Conservation (phyloP, 1,284 basidiomycete species). For the Phellinidium pouzarii region DNA sequence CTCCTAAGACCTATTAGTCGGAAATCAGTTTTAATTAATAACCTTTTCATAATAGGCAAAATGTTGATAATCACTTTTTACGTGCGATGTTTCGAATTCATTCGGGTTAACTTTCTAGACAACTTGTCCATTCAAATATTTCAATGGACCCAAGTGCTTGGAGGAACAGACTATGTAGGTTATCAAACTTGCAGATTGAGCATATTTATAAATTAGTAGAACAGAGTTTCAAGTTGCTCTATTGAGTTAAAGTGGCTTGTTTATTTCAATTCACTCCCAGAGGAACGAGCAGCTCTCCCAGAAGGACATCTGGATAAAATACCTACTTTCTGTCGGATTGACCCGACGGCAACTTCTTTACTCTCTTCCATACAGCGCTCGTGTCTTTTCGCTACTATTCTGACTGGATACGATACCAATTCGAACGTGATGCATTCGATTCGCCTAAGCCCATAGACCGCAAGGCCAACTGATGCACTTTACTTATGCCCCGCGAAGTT, state of each 20-base stretch:
- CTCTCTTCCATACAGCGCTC: neutral
- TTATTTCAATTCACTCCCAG: neutral
- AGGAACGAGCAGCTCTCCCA: neutral
- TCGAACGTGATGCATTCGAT: neutral
- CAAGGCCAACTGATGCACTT: too few relatives aligned
- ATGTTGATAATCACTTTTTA: too few relatives aligned
- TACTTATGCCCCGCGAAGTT: too few relatives aligned
- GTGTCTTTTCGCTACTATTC: neutral
- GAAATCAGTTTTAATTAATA: neutral
- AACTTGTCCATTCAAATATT: neutral
- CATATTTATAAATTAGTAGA: neutral
- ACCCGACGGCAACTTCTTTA: too few relatives aligned
- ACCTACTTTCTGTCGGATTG: neutral
- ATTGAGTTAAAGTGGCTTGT: neutral
- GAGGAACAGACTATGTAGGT: neutral
- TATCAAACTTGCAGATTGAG: neutral
- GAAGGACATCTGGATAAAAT: neutral
- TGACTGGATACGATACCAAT: neutral
- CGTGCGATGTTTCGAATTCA: neutral
- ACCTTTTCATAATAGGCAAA: neutral
- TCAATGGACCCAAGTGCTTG: neutral
- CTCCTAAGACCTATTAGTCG: too few relatives aligned
- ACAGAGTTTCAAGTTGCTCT: neutral
- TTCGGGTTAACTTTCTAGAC: neutral
- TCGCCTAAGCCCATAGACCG: too few relatives aligned